These are phyloP conservation scores for Serpula lacrymans DNA, from an alignment of 768 basidiomycete genomes.

Conservation along the genomic window DNA sequence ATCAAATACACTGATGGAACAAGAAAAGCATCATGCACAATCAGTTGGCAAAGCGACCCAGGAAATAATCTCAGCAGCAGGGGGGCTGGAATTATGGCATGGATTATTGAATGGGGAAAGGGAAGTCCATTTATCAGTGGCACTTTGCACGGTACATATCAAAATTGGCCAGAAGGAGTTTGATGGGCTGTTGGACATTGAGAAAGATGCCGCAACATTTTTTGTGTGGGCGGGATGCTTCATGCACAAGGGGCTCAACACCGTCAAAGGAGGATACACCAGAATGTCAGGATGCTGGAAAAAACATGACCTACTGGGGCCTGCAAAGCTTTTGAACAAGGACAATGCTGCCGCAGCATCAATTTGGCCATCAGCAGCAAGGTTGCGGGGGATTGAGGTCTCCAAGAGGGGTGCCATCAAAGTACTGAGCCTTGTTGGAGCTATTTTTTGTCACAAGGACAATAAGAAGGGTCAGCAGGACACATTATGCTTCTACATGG, in stretches of 20 bases:
- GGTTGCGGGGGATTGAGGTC: constrained; percentile 12
- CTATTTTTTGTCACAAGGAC: constrained; percentile 29
- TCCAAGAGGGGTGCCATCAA: constrained; percentile 25
- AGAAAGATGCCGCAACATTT: constrained; percentile 16
- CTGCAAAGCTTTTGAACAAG: constrained; percentile 27
- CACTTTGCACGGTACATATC: not conserved
- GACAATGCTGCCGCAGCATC: constrained; percentile 22
- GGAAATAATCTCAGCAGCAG: constrained; percentile 9
- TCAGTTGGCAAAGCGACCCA: not conserved
- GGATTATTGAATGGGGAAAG: no score
- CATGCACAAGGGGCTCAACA: constrained; percentile 38
- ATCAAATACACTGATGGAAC: not conserved
- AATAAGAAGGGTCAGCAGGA: constrained; percentile 20
- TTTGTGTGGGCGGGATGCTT: constrained; percentile 37
- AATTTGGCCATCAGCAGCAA: constrained; percentile 7
- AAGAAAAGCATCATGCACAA: not conserved
- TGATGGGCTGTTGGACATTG: constrained; percentile 7
- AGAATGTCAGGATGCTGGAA: constrained; percentile 28
- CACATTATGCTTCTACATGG: constrained; percentile 18
- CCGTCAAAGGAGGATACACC: constrained; percentile 25
- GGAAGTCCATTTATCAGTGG: no score
- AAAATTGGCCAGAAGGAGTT: constrained; percentile 15
- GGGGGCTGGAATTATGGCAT: constrained; percentile 24
- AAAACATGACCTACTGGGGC: constrained; percentile 11
- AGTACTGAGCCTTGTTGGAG: constrained; percentile 21